Percentiles rank a stretch among this genome's conserved stretches.
phyloP scores from a whole-genome alignment of 805 yeast genomes.

The Sugiyamaella qingdaonensis region DNA sequence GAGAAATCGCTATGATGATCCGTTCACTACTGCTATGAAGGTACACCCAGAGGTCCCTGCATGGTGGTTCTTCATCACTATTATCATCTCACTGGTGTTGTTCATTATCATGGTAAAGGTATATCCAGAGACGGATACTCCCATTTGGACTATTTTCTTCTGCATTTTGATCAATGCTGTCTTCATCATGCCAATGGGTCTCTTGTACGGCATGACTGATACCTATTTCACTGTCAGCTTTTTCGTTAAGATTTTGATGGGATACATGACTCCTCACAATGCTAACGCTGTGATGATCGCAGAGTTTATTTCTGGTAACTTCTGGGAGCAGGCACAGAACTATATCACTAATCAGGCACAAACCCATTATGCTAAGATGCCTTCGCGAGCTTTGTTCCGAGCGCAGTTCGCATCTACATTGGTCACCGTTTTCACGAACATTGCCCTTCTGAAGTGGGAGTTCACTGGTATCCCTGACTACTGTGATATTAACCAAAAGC shows the following conservation, averaged over 20 bases:
- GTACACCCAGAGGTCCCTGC: slow-evolving; percentile 65
- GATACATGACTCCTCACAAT: slow-evolving; percentile 60
- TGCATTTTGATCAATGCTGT: slow-evolving; percentile 50
- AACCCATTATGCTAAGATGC: slow-evolving; percentile 47
- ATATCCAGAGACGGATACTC: slow-evolving; percentile 24
- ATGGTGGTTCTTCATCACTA: slow-evolving; percentile 59
- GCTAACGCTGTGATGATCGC: slow-evolving; percentile 55
- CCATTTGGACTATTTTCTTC: slow-evolving; percentile 55
- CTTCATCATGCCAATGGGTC: slow-evolving; percentile 58
- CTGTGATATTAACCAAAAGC: slow-evolving; percentile 27
- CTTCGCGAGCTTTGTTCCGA: slow-evolving; percentile 23
- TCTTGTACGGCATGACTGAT: slow-evolving; percentile 60
- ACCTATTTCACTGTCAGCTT: slow-evolving; percentile 54
- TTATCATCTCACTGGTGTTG: slow-evolving; percentile 38
- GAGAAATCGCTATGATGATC: slow-evolving; percentile 12
- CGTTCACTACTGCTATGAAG: slow-evolving; percentile 20
- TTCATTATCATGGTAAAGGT: slow-evolving; percentile 21
- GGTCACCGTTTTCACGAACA: slow-evolving; percentile 26
- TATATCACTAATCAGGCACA: slow-evolving; percentile 55
- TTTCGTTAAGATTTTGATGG: slow-evolving; percentile 58
- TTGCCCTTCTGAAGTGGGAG: slow-evolving; percentile 32
- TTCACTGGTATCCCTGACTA: slow-evolving; percentile 29
- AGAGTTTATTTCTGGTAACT: slow-evolving; percentile 52
- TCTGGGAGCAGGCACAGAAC: slow-evolving; percentile 57
- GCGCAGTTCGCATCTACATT: slow-evolving; percentile 29